Conservation (phyloP, 306 rosid species). For the Sindora glabra region DNA sequence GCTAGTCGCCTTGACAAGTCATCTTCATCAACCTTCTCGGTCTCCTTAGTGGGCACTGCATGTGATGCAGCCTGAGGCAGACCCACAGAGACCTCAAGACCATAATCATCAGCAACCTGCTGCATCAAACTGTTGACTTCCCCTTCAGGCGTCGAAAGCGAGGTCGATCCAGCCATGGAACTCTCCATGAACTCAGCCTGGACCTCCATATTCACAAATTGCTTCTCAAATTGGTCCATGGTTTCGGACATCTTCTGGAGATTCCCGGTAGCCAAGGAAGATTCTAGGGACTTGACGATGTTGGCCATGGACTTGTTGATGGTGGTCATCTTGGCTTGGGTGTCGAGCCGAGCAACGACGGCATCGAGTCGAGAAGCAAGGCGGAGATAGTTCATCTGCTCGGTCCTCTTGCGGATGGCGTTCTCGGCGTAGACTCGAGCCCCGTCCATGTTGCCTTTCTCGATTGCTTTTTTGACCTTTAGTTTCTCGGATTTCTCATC, state of each 20-base stretch:
- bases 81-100: constrained; percentile 93
- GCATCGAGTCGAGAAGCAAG: constrained; percentile 88
- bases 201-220: constrained; percentile 95
- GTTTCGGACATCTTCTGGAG: constrained; percentile 97
- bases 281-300: constrained; percentile 84
- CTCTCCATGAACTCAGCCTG: constrained; percentile 97
- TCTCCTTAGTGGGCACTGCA: constrained; percentile 76
- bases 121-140: constrained; percentile 94
- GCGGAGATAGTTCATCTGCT: constrained; percentile 96
- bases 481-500: constrained; percentile 90
- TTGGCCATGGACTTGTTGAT: constrained; percentile 83
- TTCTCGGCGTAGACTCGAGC: constrained; percentile 95
- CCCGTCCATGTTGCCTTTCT: constrained; percentile 89
- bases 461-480: constrained; percentile 92
- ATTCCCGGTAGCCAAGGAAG: constrained; percentile 62
- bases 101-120: constrained; percentile 64
- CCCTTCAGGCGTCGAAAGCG: constrained; percentile 85
- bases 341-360: constrained; percentile 90
- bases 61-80: constrained; percentile 82
- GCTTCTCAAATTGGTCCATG: constrained; percentile 91
- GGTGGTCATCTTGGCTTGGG: constrained; percentile 92
- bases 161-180: constrained; percentile 94
- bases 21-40: constrained; percentile 81
- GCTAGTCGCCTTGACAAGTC: constrained; percentile 87
- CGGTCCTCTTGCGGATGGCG: constrained; percentile 82